Conservation (phyloP, 352 stramenopile genomes). For the Pythium graminicola region DNA sequence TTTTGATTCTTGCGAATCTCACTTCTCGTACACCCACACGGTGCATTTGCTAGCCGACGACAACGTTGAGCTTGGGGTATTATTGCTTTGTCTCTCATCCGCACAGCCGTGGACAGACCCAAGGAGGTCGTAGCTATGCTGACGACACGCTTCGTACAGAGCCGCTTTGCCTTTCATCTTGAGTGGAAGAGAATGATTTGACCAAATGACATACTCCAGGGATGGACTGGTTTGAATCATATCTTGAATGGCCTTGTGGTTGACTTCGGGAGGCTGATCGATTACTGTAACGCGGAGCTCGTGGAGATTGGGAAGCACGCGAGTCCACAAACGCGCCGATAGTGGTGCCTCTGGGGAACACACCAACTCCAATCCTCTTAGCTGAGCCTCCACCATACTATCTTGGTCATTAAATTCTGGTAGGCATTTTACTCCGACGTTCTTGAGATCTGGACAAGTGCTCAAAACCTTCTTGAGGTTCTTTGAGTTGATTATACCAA, state of each 20-base stretch:
- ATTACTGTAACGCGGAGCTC: not conserved
- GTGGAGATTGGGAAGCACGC: not conserved
- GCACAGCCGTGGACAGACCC: not conserved
- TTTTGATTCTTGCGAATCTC: too few relatives aligned
- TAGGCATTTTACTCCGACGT: not conserved
- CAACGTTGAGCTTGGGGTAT: not conserved
- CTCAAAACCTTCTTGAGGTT: not conserved
- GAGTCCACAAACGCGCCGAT: not conserved
- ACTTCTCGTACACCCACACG: not conserved
- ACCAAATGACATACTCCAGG: not conserved
- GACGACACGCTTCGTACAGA: not conserved
- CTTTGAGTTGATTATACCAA: not conserved
- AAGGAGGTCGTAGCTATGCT: not conserved
- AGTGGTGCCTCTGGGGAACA: not conserved
- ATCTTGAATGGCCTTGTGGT: not conserved
- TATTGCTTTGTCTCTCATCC: not conserved
- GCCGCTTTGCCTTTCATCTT: not conserved
- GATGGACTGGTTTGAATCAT: not conserved
- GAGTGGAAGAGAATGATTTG: not conserved
- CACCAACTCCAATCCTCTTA: not conserved
- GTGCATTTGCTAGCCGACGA: not conserved
- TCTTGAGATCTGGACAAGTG: not conserved
- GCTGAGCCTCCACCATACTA: not conserved
- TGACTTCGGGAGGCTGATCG: not conserved
- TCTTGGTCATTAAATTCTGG: not conserved